Evolutionary conservation across 768 basidiomycete species (phyloP), one percentile per base, ranked within the genome.

Genomic region (Chalciporus chontae): DNA sequence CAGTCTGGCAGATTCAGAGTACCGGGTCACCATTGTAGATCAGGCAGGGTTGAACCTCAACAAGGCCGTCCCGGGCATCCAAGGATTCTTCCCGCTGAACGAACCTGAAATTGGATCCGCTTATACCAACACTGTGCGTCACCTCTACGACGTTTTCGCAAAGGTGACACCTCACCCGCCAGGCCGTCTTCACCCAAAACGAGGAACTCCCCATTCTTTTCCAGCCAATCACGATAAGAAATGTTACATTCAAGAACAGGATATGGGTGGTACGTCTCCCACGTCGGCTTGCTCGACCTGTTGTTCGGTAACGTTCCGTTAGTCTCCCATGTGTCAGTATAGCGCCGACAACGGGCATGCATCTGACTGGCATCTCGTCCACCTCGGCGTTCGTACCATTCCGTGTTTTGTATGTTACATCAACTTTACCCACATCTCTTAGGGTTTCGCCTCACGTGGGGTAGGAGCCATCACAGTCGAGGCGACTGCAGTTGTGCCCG

Each of bases 261-360:
- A 79, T 87, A 36, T 87, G 79, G 56, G 84, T 83, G 45, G 84
- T 83, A 45, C 15, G 48, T 36, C 10, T 43, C 9, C 23, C 26
- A 10, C 26, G 2, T 40, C 8, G 17, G 45, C 15, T 42, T 42
- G 40, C 37, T 23, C 14, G 24, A 19, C 13, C 11, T 50, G 17
- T 39, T 50, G 17, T 39, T 14, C 40, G 23, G 21, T 45, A 37
- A 44, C 11, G 5, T 45, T 24, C 15, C 39, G 41, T 8, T 53
- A 84, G 83, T 71, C 86, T 10, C 87, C 86, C 2, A 90, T 91
- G 89, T 91, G 90, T 64, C 83, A 85, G 66, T 93, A 92, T 69
- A 85, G 83, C 50, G 74, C 82, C 8, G 78, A 86, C 40, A 70
- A 83, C 45, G 90, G 90, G 0, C 81, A 87, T 58, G 80, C 83